Percentiles rank a stretch among this genome's conserved stretches.
Conservation (phyloP, 495 filamentous ascomycete genomes). For the Hyaloscypha variabilis region DNA sequence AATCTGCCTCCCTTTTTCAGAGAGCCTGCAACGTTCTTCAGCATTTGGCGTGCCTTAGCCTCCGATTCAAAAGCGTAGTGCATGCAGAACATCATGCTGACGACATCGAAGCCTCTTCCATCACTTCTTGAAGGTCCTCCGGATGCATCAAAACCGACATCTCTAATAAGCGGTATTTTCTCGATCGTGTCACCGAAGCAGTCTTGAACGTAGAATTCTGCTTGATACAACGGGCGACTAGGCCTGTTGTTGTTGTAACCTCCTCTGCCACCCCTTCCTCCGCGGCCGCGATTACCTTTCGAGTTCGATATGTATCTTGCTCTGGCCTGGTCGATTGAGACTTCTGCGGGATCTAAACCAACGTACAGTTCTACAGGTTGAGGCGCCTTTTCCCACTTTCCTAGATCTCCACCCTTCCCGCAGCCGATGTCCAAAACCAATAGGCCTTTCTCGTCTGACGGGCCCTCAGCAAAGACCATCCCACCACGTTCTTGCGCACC, state of each 20-base stretch:
- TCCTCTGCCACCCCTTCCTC: conserved; percentile 56
- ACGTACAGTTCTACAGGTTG: conserved; percentile 87
- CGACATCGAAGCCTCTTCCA: conserved; percentile 88
- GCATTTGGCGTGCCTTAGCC: conserved; percentile 85
- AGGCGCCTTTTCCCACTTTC: conserved; percentile 92
- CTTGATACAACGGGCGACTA: conserved; percentile 68
- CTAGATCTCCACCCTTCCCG: conserved; percentile 93
- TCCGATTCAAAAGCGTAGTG: conserved; percentile 98
- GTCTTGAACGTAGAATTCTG: conserved; percentile 83
- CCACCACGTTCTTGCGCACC: conserved; percentile 57
- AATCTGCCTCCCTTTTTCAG: conserved; percentile 94
- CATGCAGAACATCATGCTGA: conserved; percentile 99
- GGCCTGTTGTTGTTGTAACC: conserved; percentile 40
- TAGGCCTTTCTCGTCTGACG: conserved; percentile 54
- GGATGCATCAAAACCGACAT: conserved; percentile 80
- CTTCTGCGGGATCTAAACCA: conserved; percentile 87
- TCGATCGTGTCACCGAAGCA: conserved; percentile 83
- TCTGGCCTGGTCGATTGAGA: conserved; percentile 85
- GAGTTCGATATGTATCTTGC: conserved; percentile 79
- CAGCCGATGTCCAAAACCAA: conserved; percentile 92
- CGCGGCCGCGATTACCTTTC: conserved; percentile 52
- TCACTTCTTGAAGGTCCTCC: conserved; percentile 47
- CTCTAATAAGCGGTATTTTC: conserved; percentile 72
- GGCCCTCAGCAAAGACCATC: conserved; percentile 35
- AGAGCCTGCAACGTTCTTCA: conserved; percentile 85